Evolutionary conservation across 305 asterid species (phyloP), one percentile per base, ranked within the genome.

Genomic region (Fraxinus velutina): DNA sequence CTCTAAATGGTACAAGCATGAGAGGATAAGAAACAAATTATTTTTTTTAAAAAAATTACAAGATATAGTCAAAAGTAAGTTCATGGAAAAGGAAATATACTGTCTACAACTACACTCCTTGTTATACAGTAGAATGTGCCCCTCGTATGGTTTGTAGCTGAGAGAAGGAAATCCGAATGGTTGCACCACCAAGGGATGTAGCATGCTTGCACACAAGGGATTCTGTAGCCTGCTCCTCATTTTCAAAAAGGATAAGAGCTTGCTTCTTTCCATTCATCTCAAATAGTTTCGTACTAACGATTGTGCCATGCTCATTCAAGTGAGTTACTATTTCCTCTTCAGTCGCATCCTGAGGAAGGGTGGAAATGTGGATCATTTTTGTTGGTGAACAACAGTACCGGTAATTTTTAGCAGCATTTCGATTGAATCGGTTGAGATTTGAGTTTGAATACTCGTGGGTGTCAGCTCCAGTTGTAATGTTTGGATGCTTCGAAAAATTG

Each of bases 211-310:
- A 92, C 83, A 93, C 97, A 77, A 96, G 95, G 81, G 98, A 94
- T 88, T 96, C 99, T 36, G 99, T 90, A 37, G 99, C 98, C 88
- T 90, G 94, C 89, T 94, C 97, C 88, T 96, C 98, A 5, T 84
- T 93, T 86, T 96, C 98, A 68, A 92, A 93, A 68, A 92, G 96
- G 80, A 94, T 92, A 44, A 94, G 97, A 86, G 97, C 95, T 88
- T 93, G 99, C 83, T 96, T 94, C 91, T 94, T 94, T 30, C 99
- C 97, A n/a, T 96, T 96, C 96, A 91, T 92, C 89, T 94, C 99
- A 83, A 96, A 96, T 12, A 94, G 88, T 85, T 96, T 96, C 2
- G 92, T 87, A 81, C 83, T 89, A 9, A 88, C 87, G 76, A 96
- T 89, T 44, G 91, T 42, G 44, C 99, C 99, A 71, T 92, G 95